A percentile compares a stretch with the other conserved stretches of the same genome.
phyloP scores from a whole-genome alignment of 139 green algal genomes.

The Astrephomene gubernaculifera region DNA sequence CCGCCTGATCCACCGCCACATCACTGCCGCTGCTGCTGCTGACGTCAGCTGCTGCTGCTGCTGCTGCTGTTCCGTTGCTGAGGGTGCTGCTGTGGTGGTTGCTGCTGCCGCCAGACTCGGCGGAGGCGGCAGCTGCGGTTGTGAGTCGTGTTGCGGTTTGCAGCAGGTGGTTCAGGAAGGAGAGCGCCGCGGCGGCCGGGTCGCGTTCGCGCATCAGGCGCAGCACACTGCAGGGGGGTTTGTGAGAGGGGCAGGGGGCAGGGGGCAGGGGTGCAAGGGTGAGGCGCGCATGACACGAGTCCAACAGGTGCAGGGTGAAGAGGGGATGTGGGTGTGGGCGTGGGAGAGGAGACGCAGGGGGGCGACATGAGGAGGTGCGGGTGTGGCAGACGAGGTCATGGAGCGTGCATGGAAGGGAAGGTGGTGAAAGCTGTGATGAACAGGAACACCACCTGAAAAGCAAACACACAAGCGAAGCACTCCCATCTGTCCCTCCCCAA shows the following conservation, averaged over 20 bases:
- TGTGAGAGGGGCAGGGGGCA: neutral
- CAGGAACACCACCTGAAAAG: too few relatives aligned
- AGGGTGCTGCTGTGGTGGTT: neutral
- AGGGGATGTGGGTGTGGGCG: neutral
- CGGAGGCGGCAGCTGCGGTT: neutral
- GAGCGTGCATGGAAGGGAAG: neutral
- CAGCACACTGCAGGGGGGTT: slow-evolving; percentile 8
- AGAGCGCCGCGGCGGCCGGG: slow-evolving; percentile 56
- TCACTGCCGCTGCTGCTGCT: neutral
- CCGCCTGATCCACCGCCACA: neutral
- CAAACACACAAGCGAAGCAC: neutral
- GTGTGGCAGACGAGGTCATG: neutral
- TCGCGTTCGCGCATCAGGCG: slow-evolving; percentile 63
- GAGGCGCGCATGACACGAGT: neutral
- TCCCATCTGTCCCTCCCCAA: neutral
- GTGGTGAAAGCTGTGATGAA: too few relatives aligned
- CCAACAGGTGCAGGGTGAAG: neutral
- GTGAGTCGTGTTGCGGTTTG: slow-evolving; percentile 18
- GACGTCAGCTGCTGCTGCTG: neutral
- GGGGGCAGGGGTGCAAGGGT: neutral
- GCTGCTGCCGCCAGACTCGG: too few relatives aligned
- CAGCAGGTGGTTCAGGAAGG: slow-evolving; percentile 65
- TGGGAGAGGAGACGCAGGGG: neutral
- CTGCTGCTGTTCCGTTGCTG: neutral
- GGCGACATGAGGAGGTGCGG: neutral